phyloP scores from a whole-genome alignment of 1,284 basidiomycete genomes.

The Fomitopsis pinicola region DNA sequence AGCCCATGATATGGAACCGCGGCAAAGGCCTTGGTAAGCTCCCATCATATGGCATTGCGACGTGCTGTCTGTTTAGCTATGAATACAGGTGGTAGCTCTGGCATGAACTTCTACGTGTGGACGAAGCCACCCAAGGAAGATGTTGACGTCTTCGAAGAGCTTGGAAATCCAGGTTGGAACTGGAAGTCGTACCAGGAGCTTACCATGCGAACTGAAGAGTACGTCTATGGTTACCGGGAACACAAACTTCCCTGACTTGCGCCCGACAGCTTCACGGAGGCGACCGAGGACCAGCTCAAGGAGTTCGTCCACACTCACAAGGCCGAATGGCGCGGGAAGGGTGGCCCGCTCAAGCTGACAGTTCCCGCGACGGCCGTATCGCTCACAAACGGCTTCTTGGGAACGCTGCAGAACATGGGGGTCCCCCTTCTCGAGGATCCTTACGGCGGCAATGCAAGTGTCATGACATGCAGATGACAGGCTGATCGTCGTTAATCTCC shows the following conservation, averaged over 20 bases:
- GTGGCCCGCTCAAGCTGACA: conserved; percentile 17
- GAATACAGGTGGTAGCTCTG: conserved; percentile 22
- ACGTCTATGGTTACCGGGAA: background rate
- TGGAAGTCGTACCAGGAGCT: conserved; percentile 16
- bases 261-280: conserved; percentile 10
- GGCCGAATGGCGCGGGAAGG: conserved; percentile 10
- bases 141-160: conserved; percentile 17
- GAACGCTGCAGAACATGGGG: conserved; percentile 14
- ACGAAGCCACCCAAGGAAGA: conserved; percentile 22
- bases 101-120: conserved; percentile 20
- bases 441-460: conserved; percentile 15
- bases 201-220: conserved; percentile 7
- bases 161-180: conserved; percentile 24
- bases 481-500: background rate
- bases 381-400: conserved; percentile 8
- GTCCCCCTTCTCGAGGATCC: conserved; percentile 10
- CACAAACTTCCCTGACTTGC: background rate
- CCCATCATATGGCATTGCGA: background rate
- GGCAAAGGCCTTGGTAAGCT: conserved; percentile 21
- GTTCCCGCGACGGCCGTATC: conserved; percentile 1
- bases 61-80: background rate
- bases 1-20: conserved; percentile 14
- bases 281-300: conserved; percentile 8
- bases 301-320: conserved; percentile 4
- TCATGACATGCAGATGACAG: background rate